Conservation (phyloP, 176 grass and related monocot genomes). For the Eleusine coracana region DNA sequence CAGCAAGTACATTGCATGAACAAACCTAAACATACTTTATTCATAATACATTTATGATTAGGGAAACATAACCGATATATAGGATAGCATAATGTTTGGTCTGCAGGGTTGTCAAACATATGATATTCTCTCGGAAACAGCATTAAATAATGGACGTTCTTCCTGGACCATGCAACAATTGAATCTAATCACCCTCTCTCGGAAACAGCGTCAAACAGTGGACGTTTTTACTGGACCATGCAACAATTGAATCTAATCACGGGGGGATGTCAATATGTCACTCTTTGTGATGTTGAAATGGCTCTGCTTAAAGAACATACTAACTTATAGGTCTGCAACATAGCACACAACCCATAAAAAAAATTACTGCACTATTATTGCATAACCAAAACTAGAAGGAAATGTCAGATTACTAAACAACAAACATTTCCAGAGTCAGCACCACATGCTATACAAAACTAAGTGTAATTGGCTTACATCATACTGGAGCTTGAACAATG, state of each 20-base stretch:
- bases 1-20: slow-evolving; percentile 55
- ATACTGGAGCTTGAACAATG: slow-evolving; percentile 52
- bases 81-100: slow-evolving; percentile 37
- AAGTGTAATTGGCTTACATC: slow-evolving; percentile 53
- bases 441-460: slow-evolving; percentile 53
- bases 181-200: slow-evolving; percentile 3
- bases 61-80: slow-evolving; percentile 17
- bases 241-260: not conserved
- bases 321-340: slow-evolving; percentile 1
- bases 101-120: slow-evolving; percentile 29
- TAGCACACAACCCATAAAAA: slow-evolving; percentile 20
- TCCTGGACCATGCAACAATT: slow-evolving; percentile 24
- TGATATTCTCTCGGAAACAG: slow-evolving; percentile 21
- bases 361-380: not conserved
- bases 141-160: slow-evolving; percentile 6
- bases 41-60: slow-evolving; percentile 47
- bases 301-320: slow-evolving; percentile 15
- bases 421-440: slow-evolving; percentile 30
- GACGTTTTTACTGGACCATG: slow-evolving; percentile 24
- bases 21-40: slow-evolving; percentile 43
- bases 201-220: slow-evolving; percentile 5
- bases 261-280: not conserved
- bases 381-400: slow-evolving; percentile 15
- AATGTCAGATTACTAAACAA: slow-evolving; percentile 8
- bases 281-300: slow-evolving; percentile 23